Evolutionary conservation across 2,329 filamentous ascomycete species (phyloP).

Genomic region (Capronia epimyces): DNA sequence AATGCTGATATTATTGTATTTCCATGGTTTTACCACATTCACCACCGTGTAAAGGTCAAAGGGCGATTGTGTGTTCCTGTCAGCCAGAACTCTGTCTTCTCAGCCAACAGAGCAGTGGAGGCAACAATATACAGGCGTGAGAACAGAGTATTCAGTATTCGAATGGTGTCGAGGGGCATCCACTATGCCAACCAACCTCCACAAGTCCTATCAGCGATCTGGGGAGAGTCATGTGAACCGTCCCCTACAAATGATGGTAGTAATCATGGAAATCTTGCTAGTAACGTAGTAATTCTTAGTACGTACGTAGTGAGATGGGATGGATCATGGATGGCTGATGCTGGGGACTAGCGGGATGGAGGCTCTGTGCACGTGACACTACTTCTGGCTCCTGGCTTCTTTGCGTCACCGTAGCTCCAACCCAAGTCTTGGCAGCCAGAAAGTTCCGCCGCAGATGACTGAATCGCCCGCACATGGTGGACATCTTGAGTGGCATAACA

Average conservation of each 20-base stretch:
- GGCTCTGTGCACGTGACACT: background rate
- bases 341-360: background rate
- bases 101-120: background rate
- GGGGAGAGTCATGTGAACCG: conserved; percentile 3
- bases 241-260: background rate
- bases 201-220: background rate
- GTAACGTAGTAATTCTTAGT: no score
- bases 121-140: background rate
- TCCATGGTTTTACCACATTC: background rate
- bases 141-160: background rate
- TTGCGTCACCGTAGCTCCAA: background rate
- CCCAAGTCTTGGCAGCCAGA: conserved; percentile 3
- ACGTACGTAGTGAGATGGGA: no score
- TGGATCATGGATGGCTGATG: no score
- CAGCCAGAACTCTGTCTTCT: background rate
- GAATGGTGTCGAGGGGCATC: background rate
- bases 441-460: conserved; percentile 3
- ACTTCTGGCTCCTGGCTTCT: background rate
- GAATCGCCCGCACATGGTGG: conserved; percentile 9
- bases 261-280: no score
- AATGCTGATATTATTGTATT: conserved; percentile 4
- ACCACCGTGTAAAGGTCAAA: background rate
- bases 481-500: background rate
- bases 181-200: background rate
- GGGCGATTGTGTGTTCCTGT: background rate